Conservation (phyloP, 2,329 filamentous ascomycete species). For the Verticillium nubilum region DNA sequence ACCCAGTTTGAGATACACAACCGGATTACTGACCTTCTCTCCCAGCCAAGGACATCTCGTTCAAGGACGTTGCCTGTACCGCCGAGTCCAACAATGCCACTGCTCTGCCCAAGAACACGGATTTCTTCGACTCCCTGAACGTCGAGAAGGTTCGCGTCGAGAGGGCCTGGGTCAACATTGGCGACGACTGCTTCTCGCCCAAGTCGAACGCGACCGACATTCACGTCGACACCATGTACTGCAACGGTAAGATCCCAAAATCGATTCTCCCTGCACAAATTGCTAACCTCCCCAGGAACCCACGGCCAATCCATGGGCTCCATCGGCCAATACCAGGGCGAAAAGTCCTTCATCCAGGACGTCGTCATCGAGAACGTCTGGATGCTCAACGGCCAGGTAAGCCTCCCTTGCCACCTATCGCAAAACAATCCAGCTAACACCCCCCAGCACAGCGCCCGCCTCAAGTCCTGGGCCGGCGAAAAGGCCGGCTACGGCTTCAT, state of each 20-base stretch:
- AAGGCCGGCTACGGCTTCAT: constrained; percentile 52
- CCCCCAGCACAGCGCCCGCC: constrained; percentile 48
- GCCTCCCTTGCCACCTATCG: background rate
- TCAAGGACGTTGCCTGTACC: constrained; percentile 48
- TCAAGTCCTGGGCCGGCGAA: constrained; percentile 57
- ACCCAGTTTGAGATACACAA: no score
- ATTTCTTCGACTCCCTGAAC: constrained; percentile 23
- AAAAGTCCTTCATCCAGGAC: constrained; percentile 25
- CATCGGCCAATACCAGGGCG: constrained; percentile 51
- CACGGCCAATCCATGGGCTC: constrained; percentile 59
- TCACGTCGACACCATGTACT: constrained; percentile 52
- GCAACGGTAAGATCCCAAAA: constrained; percentile 35
- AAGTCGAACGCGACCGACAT: constrained; percentile 58
- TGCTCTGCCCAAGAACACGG: constrained; percentile 57
- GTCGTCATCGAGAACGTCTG: constrained; percentile 55
- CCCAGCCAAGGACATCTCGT: constrained; percentile 40
- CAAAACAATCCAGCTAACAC: background rate
- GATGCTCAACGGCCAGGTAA: constrained; percentile 33
- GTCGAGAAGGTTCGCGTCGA: constrained; percentile 12
- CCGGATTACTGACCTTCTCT: background rate
- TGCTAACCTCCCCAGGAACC: constrained; percentile 26
- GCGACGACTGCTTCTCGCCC: constrained; percentile 60
- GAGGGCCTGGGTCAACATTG: constrained; percentile 45
- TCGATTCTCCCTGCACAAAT: background rate
- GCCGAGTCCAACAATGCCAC: constrained; percentile 55